Conservation (phyloP, 2,329 filamentous ascomycete genomes). For the Bimuria novae-zelandiae region DNA sequence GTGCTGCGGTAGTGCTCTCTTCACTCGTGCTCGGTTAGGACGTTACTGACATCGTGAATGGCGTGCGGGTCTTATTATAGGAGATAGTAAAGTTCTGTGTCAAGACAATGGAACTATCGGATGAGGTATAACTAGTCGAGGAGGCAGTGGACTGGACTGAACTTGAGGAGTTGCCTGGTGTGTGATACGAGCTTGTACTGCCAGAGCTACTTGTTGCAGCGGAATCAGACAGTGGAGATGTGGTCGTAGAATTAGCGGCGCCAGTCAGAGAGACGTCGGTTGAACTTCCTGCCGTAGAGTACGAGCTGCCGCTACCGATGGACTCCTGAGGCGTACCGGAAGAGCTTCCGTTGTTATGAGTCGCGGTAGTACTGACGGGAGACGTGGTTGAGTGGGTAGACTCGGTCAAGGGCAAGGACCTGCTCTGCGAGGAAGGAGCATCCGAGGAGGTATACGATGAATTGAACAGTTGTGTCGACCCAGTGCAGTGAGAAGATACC, state of each 20-base stretch:
- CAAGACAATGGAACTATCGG: background rate
- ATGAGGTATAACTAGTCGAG: background rate
- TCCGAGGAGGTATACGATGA: too few relatives aligned
- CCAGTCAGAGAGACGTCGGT: background rate
- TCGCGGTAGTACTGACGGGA: background rate
- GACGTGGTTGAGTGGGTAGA: background rate
- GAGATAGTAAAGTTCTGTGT: background rate
- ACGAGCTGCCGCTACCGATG: background rate
- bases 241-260: background rate
- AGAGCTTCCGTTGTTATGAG: background rate
- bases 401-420: background rate
- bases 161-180: background rate
- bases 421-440: too few relatives aligned
- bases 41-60: background rate
- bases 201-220: background rate
- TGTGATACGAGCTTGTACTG: background rate
- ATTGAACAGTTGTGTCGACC: too few relatives aligned
- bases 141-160: too few relatives aligned
- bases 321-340: background rate
- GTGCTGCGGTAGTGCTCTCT: background rate
- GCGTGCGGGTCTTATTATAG: background rate
- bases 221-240: background rate
- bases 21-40: background rate
- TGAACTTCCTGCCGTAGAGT: background rate
- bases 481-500: too few relatives aligned